Evolutionary conservation across 345 rosid species (phyloP).

Genomic region (Syzygium aqueum): DNA sequence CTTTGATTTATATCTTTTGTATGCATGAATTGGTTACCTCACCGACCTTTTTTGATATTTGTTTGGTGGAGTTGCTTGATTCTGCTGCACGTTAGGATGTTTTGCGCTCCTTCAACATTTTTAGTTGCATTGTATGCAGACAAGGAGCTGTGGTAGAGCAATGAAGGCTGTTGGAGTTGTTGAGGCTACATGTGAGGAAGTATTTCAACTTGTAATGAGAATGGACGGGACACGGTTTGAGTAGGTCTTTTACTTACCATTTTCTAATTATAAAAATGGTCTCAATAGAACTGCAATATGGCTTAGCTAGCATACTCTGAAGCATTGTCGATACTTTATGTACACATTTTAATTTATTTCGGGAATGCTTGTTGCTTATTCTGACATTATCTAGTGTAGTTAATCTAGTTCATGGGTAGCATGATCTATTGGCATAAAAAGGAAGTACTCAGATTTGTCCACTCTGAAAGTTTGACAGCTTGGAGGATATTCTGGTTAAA

Average conservation of each 20-base stretch:
- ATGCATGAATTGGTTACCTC: background rate
- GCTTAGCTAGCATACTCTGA: background rate
- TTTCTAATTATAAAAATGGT: background rate
- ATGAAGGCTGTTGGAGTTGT: conserved; percentile 99
- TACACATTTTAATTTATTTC: background rate
- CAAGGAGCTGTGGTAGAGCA: conserved; percentile 99
- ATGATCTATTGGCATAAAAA: background rate
- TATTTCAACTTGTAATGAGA: conserved; percentile 97
- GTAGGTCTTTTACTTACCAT: conserved; percentile 48
- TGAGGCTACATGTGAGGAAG: conserved; percentile 96
- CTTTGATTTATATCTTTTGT: conserved; percentile 5
- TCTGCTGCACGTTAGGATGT: conserved; percentile 2
- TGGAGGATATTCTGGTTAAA: background rate
- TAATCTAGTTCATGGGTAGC: background rate
- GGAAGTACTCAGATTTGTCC: background rate
- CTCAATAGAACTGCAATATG: background rate
- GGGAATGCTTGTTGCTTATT: background rate
- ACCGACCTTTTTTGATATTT: background rate
- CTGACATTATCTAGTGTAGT: background rate
- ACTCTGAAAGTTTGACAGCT: background rate
- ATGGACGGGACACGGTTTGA: conserved; percentile 99
- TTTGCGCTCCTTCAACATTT: background rate
- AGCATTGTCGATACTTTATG: background rate
- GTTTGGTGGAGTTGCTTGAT: conserved; percentile 1
- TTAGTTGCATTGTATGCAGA: conserved; percentile 32